A percentile compares a stretch with the other conserved stretches of the same genome.
phyloP scores from a whole-genome alignment of 352 stramenopile genomes.

The Blastocystis sp. region DNA sequence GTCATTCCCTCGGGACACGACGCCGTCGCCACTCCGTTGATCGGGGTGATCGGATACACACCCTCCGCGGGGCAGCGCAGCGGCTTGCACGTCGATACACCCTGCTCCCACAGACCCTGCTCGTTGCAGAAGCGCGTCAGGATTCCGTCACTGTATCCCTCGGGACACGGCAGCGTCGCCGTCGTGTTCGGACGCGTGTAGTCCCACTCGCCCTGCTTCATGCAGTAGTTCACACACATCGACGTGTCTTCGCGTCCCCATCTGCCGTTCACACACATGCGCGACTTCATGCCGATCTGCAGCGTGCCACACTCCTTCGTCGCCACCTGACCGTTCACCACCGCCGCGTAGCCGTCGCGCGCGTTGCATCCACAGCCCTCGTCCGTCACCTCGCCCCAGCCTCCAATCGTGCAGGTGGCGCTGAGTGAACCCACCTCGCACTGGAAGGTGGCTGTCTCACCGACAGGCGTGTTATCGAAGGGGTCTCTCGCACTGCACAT shows the following conservation, averaged over 20 bases:
- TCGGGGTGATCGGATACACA: neutral
- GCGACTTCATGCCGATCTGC: neutral
- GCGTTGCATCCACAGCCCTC: neutral
- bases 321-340: too few species aligned
- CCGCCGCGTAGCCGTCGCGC: neutral
- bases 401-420: neutral
- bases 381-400: neutral
- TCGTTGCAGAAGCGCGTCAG: slow-evolving; percentile 7
- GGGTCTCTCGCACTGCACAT: neutral
- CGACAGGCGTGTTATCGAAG: neutral
- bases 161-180: neutral
- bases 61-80: neutral
- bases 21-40: neutral
- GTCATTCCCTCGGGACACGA: neutral
- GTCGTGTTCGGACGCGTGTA: neutral
- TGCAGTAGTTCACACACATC: neutral
- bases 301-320: neutral
- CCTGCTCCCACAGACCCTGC: slow-evolving; percentile 10
- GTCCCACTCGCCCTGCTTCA: neutral
- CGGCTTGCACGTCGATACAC: slow-evolving; percentile 8
- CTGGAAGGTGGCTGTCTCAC: neutral
- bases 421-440: neutral
- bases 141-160: neutral
- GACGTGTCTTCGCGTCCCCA: neutral
- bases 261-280: neutral